Conservation (phyloP, 1,284 basidiomycete species). For the Microbotryum saponariae region DNA sequence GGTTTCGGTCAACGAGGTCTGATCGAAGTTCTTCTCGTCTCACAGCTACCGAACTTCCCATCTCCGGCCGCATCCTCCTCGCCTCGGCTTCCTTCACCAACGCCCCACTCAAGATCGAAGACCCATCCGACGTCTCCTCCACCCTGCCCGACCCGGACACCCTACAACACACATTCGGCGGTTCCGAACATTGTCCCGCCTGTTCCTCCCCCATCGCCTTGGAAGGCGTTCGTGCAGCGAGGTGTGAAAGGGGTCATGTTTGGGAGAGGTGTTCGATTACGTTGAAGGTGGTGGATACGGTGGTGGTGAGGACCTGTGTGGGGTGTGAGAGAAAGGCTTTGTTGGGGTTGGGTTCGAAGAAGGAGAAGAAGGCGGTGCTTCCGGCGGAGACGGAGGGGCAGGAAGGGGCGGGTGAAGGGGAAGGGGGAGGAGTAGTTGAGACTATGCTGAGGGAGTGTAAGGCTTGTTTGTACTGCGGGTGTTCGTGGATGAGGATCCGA, state of each 20-base stretch:
- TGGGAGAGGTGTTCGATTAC: slow-evolving; percentile 30
- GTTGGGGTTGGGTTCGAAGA: not conserved
- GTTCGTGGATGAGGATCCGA: slow-evolving; percentile 20
- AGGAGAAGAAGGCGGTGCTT: not conserved
- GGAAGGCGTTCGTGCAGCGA: slow-evolving; percentile 6
- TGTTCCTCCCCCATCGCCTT: slow-evolving; percentile 13
- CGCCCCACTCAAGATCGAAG: not conserved
- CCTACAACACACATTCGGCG: slow-evolving; percentile 1
- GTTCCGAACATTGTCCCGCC: slow-evolving; percentile 13
- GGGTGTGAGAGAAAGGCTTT: slow-evolving; percentile 23
- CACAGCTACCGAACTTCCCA: not conserved
- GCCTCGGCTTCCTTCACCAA: slow-evolving; percentile 10
- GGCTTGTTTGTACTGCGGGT: slow-evolving; percentile 21
- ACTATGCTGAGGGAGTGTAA: slow-evolving; percentile 11
- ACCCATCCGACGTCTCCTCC: not conserved
- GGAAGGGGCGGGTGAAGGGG: not conserved
- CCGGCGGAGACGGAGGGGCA: not conserved
- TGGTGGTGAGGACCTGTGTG: slow-evolving; percentile 18
- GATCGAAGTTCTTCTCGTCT: no score
- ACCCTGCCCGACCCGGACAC: slow-evolving; percentile 3
- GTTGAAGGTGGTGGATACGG: slow-evolving; percentile 11
- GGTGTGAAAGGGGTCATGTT: slow-evolving; percentile 14
- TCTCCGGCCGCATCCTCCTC: slow-evolving; percentile 16
- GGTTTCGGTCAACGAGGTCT: no score
- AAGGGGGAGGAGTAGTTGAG: not conserved